Base-by-base conservation (phyloP, 148 eudicot species). In the Fagopyrum esculentum region DNA sequence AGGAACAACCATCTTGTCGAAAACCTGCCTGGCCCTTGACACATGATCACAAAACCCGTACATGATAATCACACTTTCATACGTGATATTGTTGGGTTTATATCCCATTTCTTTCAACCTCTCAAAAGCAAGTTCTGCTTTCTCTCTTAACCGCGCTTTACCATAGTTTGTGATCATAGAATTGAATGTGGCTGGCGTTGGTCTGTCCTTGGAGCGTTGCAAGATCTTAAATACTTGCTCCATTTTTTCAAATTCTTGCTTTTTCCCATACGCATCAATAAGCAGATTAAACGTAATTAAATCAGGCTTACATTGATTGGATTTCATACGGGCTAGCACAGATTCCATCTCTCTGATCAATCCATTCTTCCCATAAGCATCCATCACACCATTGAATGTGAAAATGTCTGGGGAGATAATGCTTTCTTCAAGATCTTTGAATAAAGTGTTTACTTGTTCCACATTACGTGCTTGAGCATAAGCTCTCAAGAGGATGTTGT, bases 91-190 rank as follows among this genome's bases (percentile, higher is more conserved):
- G 78, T 81, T 95, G 6, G 98, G 97, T 13, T 72, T 29, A 74
- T 85, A 87, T 44, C 92, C 91, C 96, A 92, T 87, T 13, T 82
- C 85, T 26, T 66, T 81, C 87, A 95, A 87, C 70, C 79, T 87
- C 54, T 85, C 78, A 59, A 79, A 92, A 50, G 89, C 78, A 44
- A 74, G 70, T 82, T 89, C 98, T 1, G 98, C 93, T 78, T 89
- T 95, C 82, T 95, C 97, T 77, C 97, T 81, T n/a, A 77, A 92
- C 29, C 97, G 83, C 59, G 98, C 98, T 82, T 85, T 95, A 47
- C 98, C 98, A 69, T 95, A 95, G 78, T 95, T 95, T 63, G 86
- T 80, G 73, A 95, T 95, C 97, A 92, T 95, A 26, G 97, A 95
- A 76, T 95, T 90, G 73, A 92, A 95, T 3, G 98, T 95, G 45